A percentile compares a stretch with the other conserved stretches of the same genome.
Evolutionary conservation across 164 flowering plant species (phyloP).

Genomic region (Umbilicus rupestris): DNA sequence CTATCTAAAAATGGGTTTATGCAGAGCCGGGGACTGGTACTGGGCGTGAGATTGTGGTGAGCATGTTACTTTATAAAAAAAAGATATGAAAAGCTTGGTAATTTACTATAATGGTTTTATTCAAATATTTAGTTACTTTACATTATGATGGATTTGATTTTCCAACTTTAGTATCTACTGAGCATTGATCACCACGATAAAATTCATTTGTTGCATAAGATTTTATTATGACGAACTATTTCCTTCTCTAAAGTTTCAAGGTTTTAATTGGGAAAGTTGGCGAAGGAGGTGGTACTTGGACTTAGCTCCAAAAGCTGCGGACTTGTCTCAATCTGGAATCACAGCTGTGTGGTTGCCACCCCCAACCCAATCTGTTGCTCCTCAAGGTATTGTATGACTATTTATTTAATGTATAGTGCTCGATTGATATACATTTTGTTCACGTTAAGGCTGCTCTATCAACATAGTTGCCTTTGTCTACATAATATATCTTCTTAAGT

Average conservation of each 20-base stretch:
- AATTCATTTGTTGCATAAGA: not conserved
- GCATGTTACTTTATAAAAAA: conserved; percentile 17
- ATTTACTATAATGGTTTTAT: not conserved
- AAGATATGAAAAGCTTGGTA: not conserved
- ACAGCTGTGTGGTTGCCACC: conserved; percentile 64
- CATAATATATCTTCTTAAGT: not conserved
- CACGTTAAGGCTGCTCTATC: not conserved
- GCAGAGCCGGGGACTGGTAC: conserved; percentile 68
- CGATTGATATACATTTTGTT: not conserved
- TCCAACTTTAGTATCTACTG: not conserved
- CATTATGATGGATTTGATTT: not conserved
- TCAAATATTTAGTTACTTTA: not conserved
- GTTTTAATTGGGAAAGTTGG: conserved; percentile 70
- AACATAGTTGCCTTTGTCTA: not conserved
- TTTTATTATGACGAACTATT: not conserved
- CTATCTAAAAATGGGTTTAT: conserved; percentile 15
- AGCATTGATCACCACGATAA: not conserved
- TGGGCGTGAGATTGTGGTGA: conserved; percentile 59
- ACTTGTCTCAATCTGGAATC: conserved; percentile 45
- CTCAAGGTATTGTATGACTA: conserved; percentile 37
- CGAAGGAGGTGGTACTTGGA: conserved; percentile 52
- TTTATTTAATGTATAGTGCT: not conserved
- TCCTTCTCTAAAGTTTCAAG: conserved; percentile 42
- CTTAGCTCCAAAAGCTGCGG: conserved; percentile 48
- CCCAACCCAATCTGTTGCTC: conserved; percentile 59